Evolutionary conservation across 1,284 basidiomycete genomes (phyloP), one percentile per base, ranked within the genome.

Genomic region (Puccinia novopanici): DNA sequence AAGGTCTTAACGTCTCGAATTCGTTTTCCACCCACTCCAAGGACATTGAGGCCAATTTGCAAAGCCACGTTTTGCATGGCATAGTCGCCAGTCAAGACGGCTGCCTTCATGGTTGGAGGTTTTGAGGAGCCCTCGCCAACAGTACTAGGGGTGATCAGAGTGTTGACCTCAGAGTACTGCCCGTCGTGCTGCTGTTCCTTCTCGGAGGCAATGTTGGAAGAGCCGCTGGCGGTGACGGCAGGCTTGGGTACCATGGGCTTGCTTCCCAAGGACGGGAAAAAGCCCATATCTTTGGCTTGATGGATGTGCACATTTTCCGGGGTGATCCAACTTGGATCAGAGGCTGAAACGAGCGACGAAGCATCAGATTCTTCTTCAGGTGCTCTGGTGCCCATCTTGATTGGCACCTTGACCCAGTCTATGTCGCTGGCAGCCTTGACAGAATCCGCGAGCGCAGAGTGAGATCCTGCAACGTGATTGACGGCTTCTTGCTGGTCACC

Each of bases 31-130:
- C 95, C 94, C 24, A 92, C 89, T 19, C 94, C 92, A n/a, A 99
- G 91, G 40, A 99, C 88, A 82, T 91, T 92, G 78, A 99, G 87
- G 0, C 93, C 93, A 93, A 99, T 97, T 85, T 98, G 95, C 75
- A 99, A 87, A 81, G 98, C 87, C 17, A 99, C 94, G 85, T 99
- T 99, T 87, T 99, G 97, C 90, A 99, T 97, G 19, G 97, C 97
- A 86, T 95, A 99, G 89, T 99, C 97, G 54, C 93, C 93, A 1
- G 97, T 99, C 93, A 99, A 94, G 85, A 94, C 95, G 22, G 93
- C 95, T 1, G 90, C 91, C 79, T 87, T 87, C 77, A 84, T 83
- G 45, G 93, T 87, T 24, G 81, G 83, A 75, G 81, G 82, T 70
- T 67, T 80, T 17, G 81, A 82, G 55, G 82, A 80, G 81, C 78